Conservation (phyloP, 306 rosid genomes). For the Malus domestica region DNA sequence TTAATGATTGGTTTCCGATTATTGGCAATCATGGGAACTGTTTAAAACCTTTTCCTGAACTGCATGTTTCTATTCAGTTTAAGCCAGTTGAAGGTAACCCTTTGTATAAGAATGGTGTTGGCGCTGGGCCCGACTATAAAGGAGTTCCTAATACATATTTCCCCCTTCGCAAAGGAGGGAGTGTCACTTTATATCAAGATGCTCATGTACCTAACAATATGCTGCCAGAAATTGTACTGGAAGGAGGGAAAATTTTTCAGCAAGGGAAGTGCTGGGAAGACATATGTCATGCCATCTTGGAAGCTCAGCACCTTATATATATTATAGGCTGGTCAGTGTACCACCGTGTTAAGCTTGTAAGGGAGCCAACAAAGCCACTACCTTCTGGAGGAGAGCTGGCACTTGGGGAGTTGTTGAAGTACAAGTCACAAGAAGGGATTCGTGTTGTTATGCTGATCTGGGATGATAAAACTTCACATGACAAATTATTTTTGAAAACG, state of each 20-base stretch:
- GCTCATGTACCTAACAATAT: conserved; percentile 51
- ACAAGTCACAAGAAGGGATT: conserved; percentile 69
- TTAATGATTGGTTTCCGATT: conserved; percentile 64
- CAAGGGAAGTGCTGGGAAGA: conserved; percentile 65
- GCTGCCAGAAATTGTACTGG: conserved; percentile 52
- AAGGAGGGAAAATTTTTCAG: conserved; percentile 37
- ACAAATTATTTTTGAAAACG: conserved; percentile 57
- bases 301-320: conserved; percentile 57
- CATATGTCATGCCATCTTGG: conserved; percentile 64
- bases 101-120: conserved; percentile 14
- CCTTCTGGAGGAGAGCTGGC: conserved; percentile 66
- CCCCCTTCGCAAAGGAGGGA: conserved; percentile 59
- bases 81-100: conserved; percentile 24
- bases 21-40: conserved; percentile 33
- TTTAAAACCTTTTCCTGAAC: conserved; percentile 49
- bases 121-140: conserved; percentile 3
- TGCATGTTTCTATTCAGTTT: conserved; percentile 54
- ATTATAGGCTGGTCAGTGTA: conserved; percentile 63
- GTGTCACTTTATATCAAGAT: conserved; percentile 63
- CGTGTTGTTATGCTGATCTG: conserved; percentile 55
- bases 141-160: conserved; percentile 61
- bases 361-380: conserved; percentile 55
- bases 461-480: conserved; percentile 79
- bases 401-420: conserved; percentile 61
- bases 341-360: conserved; percentile 48